Evolutionary conservation across 2,329 filamentous ascomycete species (phyloP).

Genomic region (Aspergillus carbonarius): DNA sequence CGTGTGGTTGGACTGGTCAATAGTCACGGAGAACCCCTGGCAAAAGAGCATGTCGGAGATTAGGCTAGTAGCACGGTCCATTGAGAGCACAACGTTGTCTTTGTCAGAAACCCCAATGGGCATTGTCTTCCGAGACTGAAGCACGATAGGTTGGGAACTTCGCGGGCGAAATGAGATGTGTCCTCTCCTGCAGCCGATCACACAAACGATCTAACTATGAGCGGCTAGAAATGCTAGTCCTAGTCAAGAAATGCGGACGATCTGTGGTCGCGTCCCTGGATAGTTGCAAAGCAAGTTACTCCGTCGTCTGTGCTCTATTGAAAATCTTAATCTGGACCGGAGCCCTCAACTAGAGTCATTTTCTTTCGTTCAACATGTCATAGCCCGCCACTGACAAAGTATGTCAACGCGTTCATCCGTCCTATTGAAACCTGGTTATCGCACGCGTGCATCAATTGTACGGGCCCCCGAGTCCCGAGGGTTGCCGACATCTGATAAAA

Average conservation of each 20-base stretch:
- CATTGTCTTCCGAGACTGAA: conserved; percentile 11
- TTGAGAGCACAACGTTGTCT: conserved; percentile 4
- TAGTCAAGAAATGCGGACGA: conserved; percentile 12
- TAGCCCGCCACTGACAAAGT: conserved; percentile 2
- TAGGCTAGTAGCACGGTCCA: conserved; percentile 11
- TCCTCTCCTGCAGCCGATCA: conserved; percentile 19
- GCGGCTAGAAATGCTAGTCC: conserved; percentile 17
- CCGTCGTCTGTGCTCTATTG: conserved; percentile 2
- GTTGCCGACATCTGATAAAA: neutral
- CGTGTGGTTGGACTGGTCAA: conserved; percentile 6
- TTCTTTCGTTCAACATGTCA: neutral
- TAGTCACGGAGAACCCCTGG: conserved; percentile 9
- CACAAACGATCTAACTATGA: conserved; percentile 14
- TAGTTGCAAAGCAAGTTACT: conserved; percentile 2
- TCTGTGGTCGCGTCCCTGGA: conserved; percentile 8
- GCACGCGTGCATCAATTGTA: neutral
- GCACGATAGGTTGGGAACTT: conserved; percentile 12
- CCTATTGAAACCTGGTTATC: neutral
- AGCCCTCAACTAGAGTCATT: neutral
- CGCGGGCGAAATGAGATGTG: conserved; percentile 19
- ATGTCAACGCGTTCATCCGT: neutral
- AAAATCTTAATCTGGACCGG: conserved; percentile 2
- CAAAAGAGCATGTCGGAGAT: conserved; percentile 11
- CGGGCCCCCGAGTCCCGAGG: neutral
- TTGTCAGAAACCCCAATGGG: conserved; percentile 3